Evolutionary conservation across 257 asterid species (phyloP).

Genomic region (Capsicum baccatum): DNA sequence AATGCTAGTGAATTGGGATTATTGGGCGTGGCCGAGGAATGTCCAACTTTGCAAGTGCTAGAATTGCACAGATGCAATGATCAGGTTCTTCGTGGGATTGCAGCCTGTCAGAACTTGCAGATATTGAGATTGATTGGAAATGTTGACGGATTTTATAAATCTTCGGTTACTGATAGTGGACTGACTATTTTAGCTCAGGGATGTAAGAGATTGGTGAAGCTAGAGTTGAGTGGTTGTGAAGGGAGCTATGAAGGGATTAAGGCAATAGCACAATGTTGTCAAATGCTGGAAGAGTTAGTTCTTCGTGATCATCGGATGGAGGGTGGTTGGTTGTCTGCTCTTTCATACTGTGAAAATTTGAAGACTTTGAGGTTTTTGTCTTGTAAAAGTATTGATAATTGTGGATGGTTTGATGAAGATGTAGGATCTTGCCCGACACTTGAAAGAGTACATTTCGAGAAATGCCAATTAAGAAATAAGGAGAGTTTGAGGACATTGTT

Average conservation of each 20-base stretch:
- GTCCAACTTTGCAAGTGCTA: constrained; percentile 70
- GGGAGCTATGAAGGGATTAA: constrained; percentile 77
- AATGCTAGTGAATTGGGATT: constrained; percentile 79
- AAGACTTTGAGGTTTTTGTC: constrained; percentile 60
- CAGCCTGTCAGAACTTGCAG: constrained; percentile 67
- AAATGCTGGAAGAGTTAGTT: constrained; percentile 68
- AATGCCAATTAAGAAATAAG: constrained; percentile 65
- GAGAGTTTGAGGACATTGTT: constrained; percentile 57
- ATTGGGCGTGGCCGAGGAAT: constrained; percentile 68
- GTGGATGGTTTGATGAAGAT: constrained; percentile 47
- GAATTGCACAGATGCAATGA: constrained; percentile 71
- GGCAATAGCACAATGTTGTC: constrained; percentile 75
- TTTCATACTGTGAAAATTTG: constrained; percentile 62
- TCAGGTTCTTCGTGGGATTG: constrained; percentile 67
- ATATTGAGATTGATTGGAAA: constrained; percentile 59
- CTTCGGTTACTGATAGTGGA: constrained; percentile 68
- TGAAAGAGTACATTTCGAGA: constrained; percentile 64
- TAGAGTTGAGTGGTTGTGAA: constrained; percentile 71
- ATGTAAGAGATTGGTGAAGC: constrained; percentile 66
- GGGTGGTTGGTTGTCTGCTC: constrained; percentile 76
- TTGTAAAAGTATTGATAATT: constrained; percentile 60
- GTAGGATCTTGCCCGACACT: constrained; percentile 54
- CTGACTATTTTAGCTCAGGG: constrained; percentile 81
- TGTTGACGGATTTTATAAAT: constrained; percentile 53
- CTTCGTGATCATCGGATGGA: constrained; percentile 66